A percentile compares a stretch with the other conserved stretches of the same genome.
Conservation (phyloP, 208 protist genomes). For the Acanthamoeba lenticulata region DNA sequence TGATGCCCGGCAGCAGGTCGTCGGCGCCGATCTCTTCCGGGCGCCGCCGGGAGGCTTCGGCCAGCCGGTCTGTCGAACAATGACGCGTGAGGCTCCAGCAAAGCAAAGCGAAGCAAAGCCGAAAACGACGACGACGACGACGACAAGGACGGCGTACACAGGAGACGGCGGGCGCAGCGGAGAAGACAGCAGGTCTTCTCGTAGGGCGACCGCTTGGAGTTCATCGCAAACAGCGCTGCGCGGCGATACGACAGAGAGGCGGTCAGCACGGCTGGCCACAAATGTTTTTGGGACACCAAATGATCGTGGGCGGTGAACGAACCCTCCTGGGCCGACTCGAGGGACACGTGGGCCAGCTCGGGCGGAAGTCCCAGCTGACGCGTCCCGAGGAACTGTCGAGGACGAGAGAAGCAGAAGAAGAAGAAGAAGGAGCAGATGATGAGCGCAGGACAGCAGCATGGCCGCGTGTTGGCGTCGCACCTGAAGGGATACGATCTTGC, state of each 20-base stretch:
- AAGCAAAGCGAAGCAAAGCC: neutral
- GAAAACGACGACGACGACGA: neutral
- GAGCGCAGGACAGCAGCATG: neutral
- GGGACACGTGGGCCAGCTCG: neutral
- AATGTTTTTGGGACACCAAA: neutral
- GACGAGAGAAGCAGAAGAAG: too few species aligned
- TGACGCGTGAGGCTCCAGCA: too few species aligned
- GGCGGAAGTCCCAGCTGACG: neutral
- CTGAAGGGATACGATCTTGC: neutral
- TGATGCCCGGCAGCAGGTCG: neutral
- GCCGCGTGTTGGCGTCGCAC: neutral
- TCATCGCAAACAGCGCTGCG: neutral
- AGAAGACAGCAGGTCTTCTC: neutral
- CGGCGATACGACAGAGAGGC: neutral
- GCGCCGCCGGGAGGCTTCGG: neutral
- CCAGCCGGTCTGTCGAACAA: neutral
- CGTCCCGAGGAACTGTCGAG: neutral
- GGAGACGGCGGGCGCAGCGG: neutral
- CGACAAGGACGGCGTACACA: neutral
- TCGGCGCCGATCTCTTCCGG: neutral
- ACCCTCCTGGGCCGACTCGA: constrained; percentile 5
- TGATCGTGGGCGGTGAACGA: neutral
- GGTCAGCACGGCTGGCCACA: neutral
- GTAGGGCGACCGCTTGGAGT: neutral
- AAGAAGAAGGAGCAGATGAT: too few species aligned